Evolutionary conservation across 1,284 basidiomycete species (phyloP), one percentile per base, ranked within the genome.

Genomic region (Inonotus hispidus): DNA sequence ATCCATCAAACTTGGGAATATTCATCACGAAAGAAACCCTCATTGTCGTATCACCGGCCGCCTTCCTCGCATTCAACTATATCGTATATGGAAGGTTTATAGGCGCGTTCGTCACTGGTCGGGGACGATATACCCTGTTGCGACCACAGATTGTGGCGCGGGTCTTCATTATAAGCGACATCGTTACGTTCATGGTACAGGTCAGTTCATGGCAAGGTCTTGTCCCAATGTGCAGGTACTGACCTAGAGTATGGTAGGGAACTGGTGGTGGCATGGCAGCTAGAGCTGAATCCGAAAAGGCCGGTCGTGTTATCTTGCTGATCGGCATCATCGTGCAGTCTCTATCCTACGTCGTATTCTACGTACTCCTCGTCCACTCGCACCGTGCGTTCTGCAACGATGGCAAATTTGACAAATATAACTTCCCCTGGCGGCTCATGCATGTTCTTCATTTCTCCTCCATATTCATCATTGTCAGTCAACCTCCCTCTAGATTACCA

Each of bases 51-150:
- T 53, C 59, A 14, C 59, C 62, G 1, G 59, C 62, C 1, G 19
- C 55, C 1, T 58, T 63, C 50, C 62, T 63, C 35, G 60, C 60
- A 5, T 63, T 61, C 39, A 63, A 63, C 45, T 63, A 63, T 47
- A 61, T 63, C 23, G 21, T 52, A 7, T 63, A 63, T 25, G 60
- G 59, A 11, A 35, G 59, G 10, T 35, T 63, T n/a, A 63, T 60
- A 19, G 27, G 62, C 2, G 10, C 54, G 11, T 52, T 2, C 46
- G 58, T 38, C 1, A 50, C 37, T 2, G 46, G 45, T 32, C 23
- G 43, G 10, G 25, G 19, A 19, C 16, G 37, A n/a, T 59, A 60
- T 39, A 49, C 52, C 35, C 32, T 54, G 6, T 32, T 63, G 1
- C 41, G 58, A 4, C 62, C 62, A 4, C 35, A 50, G 11, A 29